A percentile compares a stretch with the other conserved stretches of the same genome.
phyloP scores from a whole-genome alignment of 345 rosid species.

The Citrus mangshanensis region DNA sequence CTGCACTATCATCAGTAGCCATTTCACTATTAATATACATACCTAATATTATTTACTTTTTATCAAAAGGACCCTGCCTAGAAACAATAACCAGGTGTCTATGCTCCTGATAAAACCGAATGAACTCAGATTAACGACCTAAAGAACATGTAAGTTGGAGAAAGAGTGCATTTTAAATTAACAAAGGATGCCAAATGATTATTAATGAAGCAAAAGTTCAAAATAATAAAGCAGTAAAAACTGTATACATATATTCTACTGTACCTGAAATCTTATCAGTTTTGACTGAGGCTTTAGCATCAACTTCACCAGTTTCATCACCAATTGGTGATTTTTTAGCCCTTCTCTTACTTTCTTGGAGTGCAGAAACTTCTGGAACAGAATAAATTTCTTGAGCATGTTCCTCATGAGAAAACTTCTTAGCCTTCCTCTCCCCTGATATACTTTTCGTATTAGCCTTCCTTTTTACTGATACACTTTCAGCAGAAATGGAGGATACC shows the following conservation, averaged over 20 bases:
- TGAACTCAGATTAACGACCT: background rate
- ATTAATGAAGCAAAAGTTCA: background rate
- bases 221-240: background rate
- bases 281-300: slow-evolving; percentile 20
- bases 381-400: slow-evolving; percentile 20
- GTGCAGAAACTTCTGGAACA: slow-evolving; percentile 32
- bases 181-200: background rate
- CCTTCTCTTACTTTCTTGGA: slow-evolving; percentile 33
- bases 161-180: slow-evolving; percentile 3
- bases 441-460: slow-evolving; percentile 19
- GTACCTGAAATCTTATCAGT: slow-evolving; percentile 37
- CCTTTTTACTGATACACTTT: slow-evolving; percentile 30
- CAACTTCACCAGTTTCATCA: slow-evolving; percentile 22
- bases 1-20: slow-evolving; percentile 20
- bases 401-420: slow-evolving; percentile 19
- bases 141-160: background rate
- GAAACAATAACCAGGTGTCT: slow-evolving; percentile 7
- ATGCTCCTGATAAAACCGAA: background rate
- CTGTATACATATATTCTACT: background rate
- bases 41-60: slow-evolving; percentile 31
- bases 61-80: slow-evolving; percentile 29
- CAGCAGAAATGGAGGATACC: slow-evolving; percentile 21
- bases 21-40: slow-evolving; percentile 25
- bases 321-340: slow-evolving; percentile 30
- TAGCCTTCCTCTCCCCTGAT: slow-evolving; percentile 23